These are phyloP conservation scores for Carallia brachiata DNA, from an alignment of 345 rosid species.

Conservation along the genomic window DNA sequence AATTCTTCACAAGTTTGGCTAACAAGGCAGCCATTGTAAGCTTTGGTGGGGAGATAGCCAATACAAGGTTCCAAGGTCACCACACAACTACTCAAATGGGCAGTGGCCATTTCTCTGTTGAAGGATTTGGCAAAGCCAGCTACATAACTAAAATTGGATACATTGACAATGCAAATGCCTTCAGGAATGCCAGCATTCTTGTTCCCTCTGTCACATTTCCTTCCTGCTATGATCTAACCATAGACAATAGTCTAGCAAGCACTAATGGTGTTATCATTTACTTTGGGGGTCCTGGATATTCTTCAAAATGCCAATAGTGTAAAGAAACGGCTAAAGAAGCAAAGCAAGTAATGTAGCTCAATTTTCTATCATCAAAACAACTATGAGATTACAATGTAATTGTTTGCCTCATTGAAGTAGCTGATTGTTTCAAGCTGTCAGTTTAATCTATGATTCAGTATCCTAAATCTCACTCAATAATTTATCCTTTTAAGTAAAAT, in stretches of 20 bases:
- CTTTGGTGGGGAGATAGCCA: slow-evolving; percentile 14
- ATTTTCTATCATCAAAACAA: no score
- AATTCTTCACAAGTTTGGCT: background rate
- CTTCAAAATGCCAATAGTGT: background rate
- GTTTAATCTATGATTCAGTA: no score
- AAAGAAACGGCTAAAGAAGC: background rate
- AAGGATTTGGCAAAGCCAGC: slow-evolving; percentile 12
- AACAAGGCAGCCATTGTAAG: background rate
- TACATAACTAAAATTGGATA: background rate
- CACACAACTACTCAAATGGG: slow-evolving; percentile 20
- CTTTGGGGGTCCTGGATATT: slow-evolving; percentile 20
- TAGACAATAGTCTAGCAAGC: background rate
- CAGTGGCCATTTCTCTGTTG: slow-evolving; percentile 17
- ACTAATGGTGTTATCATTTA: slow-evolving; percentile 1
- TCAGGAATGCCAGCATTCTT: background rate
- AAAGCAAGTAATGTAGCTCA: no score
- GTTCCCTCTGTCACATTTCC: background rate
- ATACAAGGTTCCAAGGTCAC: background rate
- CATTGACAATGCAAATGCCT: background rate
- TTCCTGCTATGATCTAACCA: background rate
- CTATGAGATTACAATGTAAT: no score
- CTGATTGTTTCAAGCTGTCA: no score
- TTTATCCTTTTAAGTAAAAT: no score
- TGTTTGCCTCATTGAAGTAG: no score
- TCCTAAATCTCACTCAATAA: no score